Conservation (phyloP, 257 asterid genomes). For the Solanum medicagineum region DNA sequence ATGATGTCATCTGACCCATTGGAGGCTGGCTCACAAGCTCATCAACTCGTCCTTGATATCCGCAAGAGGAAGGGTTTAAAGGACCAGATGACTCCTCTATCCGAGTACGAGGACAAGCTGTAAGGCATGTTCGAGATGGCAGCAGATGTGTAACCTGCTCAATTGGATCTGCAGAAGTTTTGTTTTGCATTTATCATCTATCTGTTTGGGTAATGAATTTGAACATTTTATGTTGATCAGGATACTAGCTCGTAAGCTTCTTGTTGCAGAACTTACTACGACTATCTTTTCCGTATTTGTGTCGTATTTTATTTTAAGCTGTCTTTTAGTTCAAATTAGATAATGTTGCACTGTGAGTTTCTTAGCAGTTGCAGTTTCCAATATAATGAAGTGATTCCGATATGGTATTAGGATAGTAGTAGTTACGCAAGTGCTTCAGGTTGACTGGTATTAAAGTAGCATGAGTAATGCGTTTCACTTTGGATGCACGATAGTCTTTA, state of each 20-base stretch:
- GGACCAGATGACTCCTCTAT: conserved; percentile 25
- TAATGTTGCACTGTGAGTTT: not conserved
- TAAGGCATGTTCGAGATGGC: not conserved
- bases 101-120: conserved; percentile 28
- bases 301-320: not conserved
- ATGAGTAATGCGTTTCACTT: not conserved
- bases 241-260: not conserved
- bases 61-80: conserved; percentile 35
- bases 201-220: not conserved
- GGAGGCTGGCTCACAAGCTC: conserved; percentile 12
- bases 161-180: not conserved
- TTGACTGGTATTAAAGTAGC: not conserved
- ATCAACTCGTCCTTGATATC: conserved; percentile 16
- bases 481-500: not conserved
- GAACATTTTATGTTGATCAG: not conserved
- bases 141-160: not conserved
- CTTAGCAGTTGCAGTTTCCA: not conserved
- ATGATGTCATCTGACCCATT: conserved; percentile 25
- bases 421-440: not conserved
- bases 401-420: not conserved
- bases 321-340: not conserved
- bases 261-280: not conserved
- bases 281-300: not conserved
- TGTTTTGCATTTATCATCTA: not conserved
- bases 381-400: not conserved